phyloP scores from a whole-genome alignment of 768 basidiomycete genomes.

The Mycena floridula region DNA sequence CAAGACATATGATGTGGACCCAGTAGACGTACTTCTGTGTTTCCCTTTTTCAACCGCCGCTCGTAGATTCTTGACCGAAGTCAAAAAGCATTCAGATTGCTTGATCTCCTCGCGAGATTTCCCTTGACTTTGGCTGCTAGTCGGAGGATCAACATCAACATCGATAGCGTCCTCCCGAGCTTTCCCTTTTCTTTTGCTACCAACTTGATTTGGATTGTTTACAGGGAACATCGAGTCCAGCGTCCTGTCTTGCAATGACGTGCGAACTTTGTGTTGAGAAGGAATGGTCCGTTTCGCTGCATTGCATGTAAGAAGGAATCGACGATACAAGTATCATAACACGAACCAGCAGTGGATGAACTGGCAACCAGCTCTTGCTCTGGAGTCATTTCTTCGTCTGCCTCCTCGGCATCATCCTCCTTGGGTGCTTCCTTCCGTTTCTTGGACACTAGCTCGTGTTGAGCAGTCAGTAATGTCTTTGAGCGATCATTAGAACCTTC shows the following conservation, averaged over 20 bases:
- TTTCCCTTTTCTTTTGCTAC: conserved; percentile 14
- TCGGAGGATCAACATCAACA: conserved; percentile 6
- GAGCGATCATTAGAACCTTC: not conserved
- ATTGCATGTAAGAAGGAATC: not conserved
- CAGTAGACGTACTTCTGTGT: conserved; percentile 55
- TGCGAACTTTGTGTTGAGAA: conserved; percentile 90
- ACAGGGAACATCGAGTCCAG: conserved; percentile 93
- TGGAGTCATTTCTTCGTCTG: conserved; percentile 21
- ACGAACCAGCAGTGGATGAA: not conserved
- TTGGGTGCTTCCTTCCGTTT: conserved; percentile 32
- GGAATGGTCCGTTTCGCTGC: conserved; percentile 19
- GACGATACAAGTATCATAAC: not conserved
- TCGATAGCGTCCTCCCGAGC: conserved; percentile 10
- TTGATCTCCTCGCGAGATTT: too few species aligned
- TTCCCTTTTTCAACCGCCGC: conserved; percentile 49
- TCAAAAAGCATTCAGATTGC: conserved; percentile 72
- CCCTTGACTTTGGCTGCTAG: conserved; percentile 27
- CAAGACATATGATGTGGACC: not conserved
- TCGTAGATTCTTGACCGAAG: conserved; percentile 68
- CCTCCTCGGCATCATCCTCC: conserved; percentile 20
- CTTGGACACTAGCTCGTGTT: conserved; percentile 28
- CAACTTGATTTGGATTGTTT: conserved; percentile 42
- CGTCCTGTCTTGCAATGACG: conserved; percentile 81
- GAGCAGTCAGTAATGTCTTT: conserved; percentile 58
- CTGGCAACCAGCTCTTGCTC: not conserved